Evolutionary conservation across 257 asterid genomes (phyloP).

Genomic region (Lavandula angustifolia): DNA sequence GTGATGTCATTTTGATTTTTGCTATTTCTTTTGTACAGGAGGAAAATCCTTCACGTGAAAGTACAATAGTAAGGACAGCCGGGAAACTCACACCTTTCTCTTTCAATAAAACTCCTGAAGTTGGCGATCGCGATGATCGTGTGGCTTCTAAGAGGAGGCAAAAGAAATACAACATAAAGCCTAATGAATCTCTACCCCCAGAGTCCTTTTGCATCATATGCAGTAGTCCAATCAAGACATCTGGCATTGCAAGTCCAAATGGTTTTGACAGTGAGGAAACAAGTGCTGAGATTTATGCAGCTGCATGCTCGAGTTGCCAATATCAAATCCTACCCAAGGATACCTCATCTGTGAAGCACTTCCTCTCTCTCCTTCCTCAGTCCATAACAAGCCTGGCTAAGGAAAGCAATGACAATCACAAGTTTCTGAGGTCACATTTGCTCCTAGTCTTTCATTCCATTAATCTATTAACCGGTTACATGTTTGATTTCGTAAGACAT

Average conservation of each 20-base stretch:
- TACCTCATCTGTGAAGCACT: constrained; percentile 50
- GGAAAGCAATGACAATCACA: constrained; percentile 33
- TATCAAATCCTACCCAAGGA: constrained; percentile 85
- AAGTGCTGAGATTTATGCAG: constrained; percentile 29
- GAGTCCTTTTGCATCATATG: constrained; percentile 76
- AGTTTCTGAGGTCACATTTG: constrained; percentile 50
- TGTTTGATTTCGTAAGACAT: not conserved
- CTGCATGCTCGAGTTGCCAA: constrained; percentile 77
- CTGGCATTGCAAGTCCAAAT: constrained; percentile 31
- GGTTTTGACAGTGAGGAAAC: constrained; percentile 38
- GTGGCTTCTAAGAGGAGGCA: constrained; percentile 78
- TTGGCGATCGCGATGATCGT: constrained; percentile 41
- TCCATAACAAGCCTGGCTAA: constrained; percentile 41
- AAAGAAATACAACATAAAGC: constrained; percentile 77
- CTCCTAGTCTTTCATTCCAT: constrained; percentile 12
- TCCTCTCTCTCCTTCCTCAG: constrained; percentile 65
- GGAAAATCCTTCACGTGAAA: constrained; percentile 91
- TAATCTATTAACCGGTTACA: not conserved
- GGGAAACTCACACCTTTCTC: constrained; percentile 92
- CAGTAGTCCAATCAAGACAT: constrained; percentile 70
- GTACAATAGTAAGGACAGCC: constrained; percentile 90
- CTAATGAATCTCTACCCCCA: constrained; percentile 59
- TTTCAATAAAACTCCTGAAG: constrained; percentile 72
- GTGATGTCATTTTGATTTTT: constrained; percentile 8
- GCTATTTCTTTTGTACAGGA: constrained; percentile 50